Conservation (phyloP, 2,329 filamentous ascomycete genomes). For the Epichloe amarillans region DNA sequence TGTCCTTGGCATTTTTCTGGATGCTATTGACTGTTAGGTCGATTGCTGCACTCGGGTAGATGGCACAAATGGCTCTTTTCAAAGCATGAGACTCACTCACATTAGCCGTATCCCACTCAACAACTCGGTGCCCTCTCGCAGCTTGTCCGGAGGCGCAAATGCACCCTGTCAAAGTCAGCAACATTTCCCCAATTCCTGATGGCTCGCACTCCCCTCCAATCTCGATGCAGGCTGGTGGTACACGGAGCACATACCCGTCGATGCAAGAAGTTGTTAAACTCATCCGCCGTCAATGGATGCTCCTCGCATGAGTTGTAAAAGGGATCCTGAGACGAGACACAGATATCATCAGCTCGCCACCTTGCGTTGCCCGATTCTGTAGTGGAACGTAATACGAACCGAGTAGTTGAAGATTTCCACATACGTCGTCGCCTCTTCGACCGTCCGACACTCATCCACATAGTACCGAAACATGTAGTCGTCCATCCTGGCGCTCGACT, state of each 20-base stretch:
- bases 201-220: background rate
- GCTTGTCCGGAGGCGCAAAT: slow-evolving; percentile 32
- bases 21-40: slow-evolving; percentile 25
- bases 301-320: slow-evolving; percentile 35
- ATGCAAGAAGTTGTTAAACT: slow-evolving; percentile 44
- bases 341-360: too few relatives aligned
- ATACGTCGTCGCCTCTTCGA: slow-evolving; percentile 40
- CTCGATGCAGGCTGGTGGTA: background rate
- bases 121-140: slow-evolving; percentile 29
- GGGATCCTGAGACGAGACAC: slow-evolving; percentile 27
- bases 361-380: background rate
- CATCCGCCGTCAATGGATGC: slow-evolving; percentile 36
- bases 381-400: slow-evolving; percentile 22
- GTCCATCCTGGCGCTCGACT: slow-evolving; percentile 30
- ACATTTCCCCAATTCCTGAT: too few relatives aligned
- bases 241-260: slow-evolving; percentile 28
- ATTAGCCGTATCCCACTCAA: slow-evolving; percentile 40
- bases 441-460: slow-evolving; percentile 33
- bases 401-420: slow-evolving; percentile 47
- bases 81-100: slow-evolving; percentile 24
- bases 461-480: slow-evolving; percentile 42
- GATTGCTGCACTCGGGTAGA: background rate
- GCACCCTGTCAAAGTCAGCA: slow-evolving; percentile 29
- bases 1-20: slow-evolving; percentile 41
- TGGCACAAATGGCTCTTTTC: background rate